Base-by-base conservation (phyloP, 306 rosid genomes). In the Ormosia semicastrata region DNA sequence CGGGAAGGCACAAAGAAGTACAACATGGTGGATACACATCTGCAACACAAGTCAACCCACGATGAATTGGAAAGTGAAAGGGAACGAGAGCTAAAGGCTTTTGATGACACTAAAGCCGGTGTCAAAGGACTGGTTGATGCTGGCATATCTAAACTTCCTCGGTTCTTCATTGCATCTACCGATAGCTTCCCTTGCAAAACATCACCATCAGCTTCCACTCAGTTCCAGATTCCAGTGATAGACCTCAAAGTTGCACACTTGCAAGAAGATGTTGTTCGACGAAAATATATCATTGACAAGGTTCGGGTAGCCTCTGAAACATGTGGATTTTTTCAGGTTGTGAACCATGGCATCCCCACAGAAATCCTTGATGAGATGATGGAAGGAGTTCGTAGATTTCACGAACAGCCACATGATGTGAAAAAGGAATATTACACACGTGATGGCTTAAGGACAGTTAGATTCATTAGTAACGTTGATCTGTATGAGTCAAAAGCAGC, bases 81-180 rank as follows among this genome's bases (percentile, higher is more conserved):
- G 36, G 7, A 62, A 47, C 14, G 1, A 63, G 71, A 62, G 18
- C 13, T 64, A 2, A 76, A 63, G 73, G 81, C 81, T 11, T 76
- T 76, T 12, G 81, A 76, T 76, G 81, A 76, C 0, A 76, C 81
- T 2, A 76, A 64, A 76, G 50, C 44, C 7, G 73, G 81, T 47
- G 81, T 76, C 6, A 63, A 76, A 17, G 81, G 72, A 47, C 64
- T 76, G 0, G 73, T 76, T 47, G 81, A 76, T 63, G 12, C 62
- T 11, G 81, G 64, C 0, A 44, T 76, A 1, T 14, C 81, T 3
- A 64, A 49, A 76, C 0, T 76, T 1, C 81, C 81, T 47, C 30
- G 1, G 1, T n/a, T 76, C 12, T 76, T 76, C 50, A 34, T 34
- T 8, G 0, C 29, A 41, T 29, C 17, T 68, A 58, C n/a, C 7